These are phyloP conservation scores for Eimeria brunetti DNA, from an alignment of 169 alveolate species.

Conservation along the genomic window DNA sequence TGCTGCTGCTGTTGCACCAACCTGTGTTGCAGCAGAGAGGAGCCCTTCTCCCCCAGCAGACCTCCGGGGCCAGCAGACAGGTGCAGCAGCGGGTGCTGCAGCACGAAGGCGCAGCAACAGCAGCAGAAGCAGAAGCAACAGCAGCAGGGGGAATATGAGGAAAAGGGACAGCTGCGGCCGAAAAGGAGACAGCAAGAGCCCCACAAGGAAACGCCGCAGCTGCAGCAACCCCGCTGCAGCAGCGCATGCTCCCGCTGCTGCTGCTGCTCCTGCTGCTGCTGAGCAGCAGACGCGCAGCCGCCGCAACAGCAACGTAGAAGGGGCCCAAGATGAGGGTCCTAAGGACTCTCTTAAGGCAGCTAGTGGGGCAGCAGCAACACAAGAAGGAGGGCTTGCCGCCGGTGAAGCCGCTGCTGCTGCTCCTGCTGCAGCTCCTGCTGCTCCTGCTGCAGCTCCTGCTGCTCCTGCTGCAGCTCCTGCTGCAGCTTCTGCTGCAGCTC, in stretches of 20 bases:
- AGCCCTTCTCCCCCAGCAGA: constrained; percentile 82
- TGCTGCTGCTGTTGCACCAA: constrained; percentile 7
- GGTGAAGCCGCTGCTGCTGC: constrained; percentile 84
- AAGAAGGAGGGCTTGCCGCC: constrained; percentile 90
- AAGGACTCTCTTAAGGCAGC: constrained; percentile 1
- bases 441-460: constrained; percentile 13
- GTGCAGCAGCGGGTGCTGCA: constrained; percentile 87
- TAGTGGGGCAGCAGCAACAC: constrained; percentile 23
- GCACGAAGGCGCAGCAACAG: constrained; percentile 19
- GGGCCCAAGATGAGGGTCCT: constrained; percentile 36
- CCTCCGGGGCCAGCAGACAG: constrained; percentile 88
- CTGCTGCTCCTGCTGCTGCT: constrained; percentile 5
- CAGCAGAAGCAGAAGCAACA: constrained; percentile 24
- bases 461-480: too few species aligned
- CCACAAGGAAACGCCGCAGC: not conserved
- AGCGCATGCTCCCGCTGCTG: not conserved
- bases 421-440: constrained; percentile 31
- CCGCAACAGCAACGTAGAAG: constrained; percentile 88
- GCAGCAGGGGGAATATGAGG: constrained; percentile 39
- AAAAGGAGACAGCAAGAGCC: constrained; percentile 37
- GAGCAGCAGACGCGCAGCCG: constrained; percentile 83
- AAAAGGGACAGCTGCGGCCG: constrained; percentile 34
- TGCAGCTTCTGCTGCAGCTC: too few species aligned
- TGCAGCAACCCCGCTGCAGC: not conserved
- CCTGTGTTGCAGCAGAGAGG: constrained; percentile 85